phyloP scores from a whole-genome alignment of 345 rosid genomes.

The Gossypium raimondii region DNA sequence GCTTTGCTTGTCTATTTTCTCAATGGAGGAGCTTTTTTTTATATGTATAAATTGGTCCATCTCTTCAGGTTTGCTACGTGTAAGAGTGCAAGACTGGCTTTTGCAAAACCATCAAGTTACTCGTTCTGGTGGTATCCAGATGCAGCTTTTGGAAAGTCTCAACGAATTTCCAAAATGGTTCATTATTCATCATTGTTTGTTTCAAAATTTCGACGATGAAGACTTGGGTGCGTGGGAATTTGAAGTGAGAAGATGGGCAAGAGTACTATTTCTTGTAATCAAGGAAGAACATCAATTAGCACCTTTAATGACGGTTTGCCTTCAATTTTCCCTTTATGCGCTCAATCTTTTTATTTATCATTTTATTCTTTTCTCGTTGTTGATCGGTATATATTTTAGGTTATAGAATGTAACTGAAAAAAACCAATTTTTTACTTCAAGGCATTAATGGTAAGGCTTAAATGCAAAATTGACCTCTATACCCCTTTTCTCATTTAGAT shows the following conservation, averaged over 20 bases:
- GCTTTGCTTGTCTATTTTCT: neutral
- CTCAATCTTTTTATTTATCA: neutral
- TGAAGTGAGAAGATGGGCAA: constrained; percentile 81
- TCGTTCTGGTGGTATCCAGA: constrained; percentile 21
- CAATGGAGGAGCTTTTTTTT: neutral
- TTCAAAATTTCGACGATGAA: constrained; percentile 65
- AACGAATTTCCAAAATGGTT: constrained; percentile 54
- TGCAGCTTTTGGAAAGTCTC: constrained; percentile 47
- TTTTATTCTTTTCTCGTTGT: neutral
- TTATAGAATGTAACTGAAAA: constrained; percentile 7
- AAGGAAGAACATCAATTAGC: constrained; percentile 44
- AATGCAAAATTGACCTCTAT: too few relatives aligned
- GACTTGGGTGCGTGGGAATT: constrained; percentile 85
- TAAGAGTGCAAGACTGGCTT: constrained; percentile 62
- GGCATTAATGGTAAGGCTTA: neutral
- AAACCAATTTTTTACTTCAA: neutral
- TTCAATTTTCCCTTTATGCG: constrained; percentile 12
- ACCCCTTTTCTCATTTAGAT: too few relatives aligned
- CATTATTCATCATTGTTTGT: constrained; percentile 26
- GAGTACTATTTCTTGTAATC: constrained; percentile 54
- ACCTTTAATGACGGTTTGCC: constrained; percentile 55
- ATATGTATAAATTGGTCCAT: neutral
- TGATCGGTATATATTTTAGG: neutral
- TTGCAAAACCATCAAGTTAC: constrained; percentile 30
- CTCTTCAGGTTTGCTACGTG: constrained; percentile 32